phyloP scores from a whole-genome alignment of 805 yeast species.

The Metschnikowia lachancei region DNA sequence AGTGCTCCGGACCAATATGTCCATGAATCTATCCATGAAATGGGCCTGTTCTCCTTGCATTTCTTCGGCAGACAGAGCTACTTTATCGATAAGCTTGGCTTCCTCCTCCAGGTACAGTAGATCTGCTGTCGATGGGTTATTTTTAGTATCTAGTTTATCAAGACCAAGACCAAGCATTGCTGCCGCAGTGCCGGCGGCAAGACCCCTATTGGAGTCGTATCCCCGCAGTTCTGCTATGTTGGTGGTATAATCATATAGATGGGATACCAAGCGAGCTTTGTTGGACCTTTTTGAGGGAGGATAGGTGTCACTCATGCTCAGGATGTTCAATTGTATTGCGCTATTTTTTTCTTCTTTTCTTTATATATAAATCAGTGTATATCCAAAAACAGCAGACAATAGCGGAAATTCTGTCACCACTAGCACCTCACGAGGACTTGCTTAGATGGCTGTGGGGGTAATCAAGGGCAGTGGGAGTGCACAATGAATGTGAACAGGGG shows the following conservation, averaged over 20 bases:
- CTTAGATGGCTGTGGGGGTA: neutral
- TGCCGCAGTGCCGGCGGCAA: slow-evolving; percentile 40
- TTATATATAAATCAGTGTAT: too few relatives aligned
- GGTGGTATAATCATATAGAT: slow-evolving; percentile 26
- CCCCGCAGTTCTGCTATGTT: slow-evolving; percentile 26
- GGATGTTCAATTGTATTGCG: too few relatives aligned
- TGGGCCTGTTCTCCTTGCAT: slow-evolving; percentile 33
- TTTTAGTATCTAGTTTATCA: slow-evolving; percentile 18
- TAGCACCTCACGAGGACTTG: too few relatives aligned
- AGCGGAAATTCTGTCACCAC: too few relatives aligned
- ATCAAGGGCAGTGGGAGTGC: neutral
- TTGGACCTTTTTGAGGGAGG: slow-evolving; percentile 6
- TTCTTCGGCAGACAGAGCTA: slow-evolving; percentile 33
- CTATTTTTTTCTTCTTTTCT: neutral
- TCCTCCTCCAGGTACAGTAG: slow-evolving; percentile 28
- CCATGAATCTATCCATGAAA: slow-evolving; percentile 58
- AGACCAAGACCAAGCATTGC: slow-evolving; percentile 33
- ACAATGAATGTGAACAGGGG: neutral
- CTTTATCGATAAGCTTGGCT: slow-evolving; percentile 24
- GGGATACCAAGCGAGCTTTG: slow-evolving; percentile 16
- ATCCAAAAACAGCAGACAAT: too few relatives aligned
- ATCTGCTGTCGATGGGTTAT: neutral
- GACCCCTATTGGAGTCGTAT: slow-evolving; percentile 28
- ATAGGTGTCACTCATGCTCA: slow-evolving; percentile 7
- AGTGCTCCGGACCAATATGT: slow-evolving; percentile 49